phyloP scores from a whole-genome alignment of 345 rosid species.

The Conringia planisiliqua region DNA sequence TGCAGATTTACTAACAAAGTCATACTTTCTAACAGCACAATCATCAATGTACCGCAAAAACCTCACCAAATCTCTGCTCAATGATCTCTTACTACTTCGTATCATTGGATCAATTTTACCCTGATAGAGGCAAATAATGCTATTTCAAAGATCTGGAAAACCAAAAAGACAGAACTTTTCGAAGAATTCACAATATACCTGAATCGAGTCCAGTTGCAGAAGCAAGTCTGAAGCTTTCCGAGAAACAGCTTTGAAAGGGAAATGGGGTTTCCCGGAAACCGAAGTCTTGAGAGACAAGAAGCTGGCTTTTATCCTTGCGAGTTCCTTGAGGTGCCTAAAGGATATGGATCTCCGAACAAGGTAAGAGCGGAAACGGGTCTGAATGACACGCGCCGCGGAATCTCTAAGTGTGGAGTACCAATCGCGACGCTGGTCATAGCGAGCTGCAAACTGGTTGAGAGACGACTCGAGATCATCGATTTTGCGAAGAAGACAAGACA shows the following conservation, averaged over 20 bases:
- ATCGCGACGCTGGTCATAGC: conserved; percentile 10
- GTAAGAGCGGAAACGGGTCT: conserved; percentile 69
- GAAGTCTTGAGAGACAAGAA: conserved; percentile 63
- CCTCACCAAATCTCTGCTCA: conserved; percentile 58
- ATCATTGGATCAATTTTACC: conserved; percentile 74
- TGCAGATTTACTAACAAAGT: conserved; percentile 29
- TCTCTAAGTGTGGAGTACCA: conserved; percentile 48
- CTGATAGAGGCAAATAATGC: conserved; percentile 8
- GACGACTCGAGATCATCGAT: conserved; percentile 55
- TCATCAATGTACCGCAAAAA: conserved; percentile 64
- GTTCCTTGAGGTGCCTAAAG: conserved; percentile 73
- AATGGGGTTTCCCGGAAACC: conserved; percentile 43
- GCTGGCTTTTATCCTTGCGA: conserved; percentile 64
- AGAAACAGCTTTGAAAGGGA: conserved; percentile 47
- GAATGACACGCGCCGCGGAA: conserved; percentile 79
- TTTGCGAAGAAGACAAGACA: conserved; percentile 54
- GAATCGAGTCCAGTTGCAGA: conserved; percentile 67
- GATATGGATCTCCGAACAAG: conserved; percentile 75
- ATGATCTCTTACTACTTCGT: conserved; percentile 66
- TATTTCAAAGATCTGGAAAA: background rate
- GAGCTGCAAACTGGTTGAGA: conserved; percentile 34
- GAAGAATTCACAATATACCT: conserved; percentile 41
- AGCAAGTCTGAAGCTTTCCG: conserved; percentile 62
- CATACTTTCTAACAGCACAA: conserved; percentile 41
- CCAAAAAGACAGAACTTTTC: background rate